These are phyloP conservation scores for Sequoiadendron giganteum DNA, from an alignment of 75 land plant species.

Conservation along the genomic window DNA sequence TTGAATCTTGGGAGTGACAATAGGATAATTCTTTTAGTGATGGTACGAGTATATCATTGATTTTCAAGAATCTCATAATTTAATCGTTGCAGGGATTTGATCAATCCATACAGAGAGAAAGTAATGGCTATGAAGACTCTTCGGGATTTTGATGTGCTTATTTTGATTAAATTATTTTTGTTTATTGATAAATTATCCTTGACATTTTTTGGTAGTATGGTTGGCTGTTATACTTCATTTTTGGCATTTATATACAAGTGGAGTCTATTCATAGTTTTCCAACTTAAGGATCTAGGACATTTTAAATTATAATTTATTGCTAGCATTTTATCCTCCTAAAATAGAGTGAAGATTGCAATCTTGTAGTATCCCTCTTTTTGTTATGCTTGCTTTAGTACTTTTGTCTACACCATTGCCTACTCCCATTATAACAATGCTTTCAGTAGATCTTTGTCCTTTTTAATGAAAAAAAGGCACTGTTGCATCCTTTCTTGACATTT, in stretches of 20 bases:
- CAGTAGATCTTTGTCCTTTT: background rate
- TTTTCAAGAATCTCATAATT: background rate
- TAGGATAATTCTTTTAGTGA: background rate
- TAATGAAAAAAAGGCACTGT: background rate
- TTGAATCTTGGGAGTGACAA: background rate
- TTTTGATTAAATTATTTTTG: background rate
- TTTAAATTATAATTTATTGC: background rate
- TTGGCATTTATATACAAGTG: background rate
- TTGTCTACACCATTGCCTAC: background rate
- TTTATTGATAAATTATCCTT: background rate
- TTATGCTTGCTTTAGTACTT: background rate
- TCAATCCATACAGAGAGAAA: background rate
- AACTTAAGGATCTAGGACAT: background rate
- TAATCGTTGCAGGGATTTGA: background rate
- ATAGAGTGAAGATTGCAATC: background rate
- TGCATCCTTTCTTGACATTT: background rate
- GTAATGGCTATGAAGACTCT: background rate
- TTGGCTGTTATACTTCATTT: background rate
- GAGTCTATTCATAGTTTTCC: background rate
- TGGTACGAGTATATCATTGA: background rate
- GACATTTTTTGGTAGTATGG: background rate
- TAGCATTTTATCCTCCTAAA: background rate
- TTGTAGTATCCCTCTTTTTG: background rate
- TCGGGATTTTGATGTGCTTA: background rate
- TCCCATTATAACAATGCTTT: background rate